Evolutionary conservation across 2,329 filamentous ascomycete genomes (phyloP).

Genomic region (Phialophora macrospora): DNA sequence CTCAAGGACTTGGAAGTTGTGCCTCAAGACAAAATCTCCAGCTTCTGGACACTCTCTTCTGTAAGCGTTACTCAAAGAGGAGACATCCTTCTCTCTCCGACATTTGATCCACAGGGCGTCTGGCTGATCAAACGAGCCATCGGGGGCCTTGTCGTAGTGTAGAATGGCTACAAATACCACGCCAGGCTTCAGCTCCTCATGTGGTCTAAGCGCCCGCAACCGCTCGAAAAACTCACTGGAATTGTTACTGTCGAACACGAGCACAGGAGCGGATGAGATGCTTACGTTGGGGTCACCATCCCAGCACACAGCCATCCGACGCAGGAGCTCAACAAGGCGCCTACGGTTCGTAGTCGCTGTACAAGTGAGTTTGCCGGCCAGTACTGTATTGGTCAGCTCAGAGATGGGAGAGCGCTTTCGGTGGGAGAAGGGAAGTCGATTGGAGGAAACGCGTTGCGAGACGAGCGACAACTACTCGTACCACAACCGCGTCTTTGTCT

Average conservation of each 20-base stretch:
- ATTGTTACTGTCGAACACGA: neutral
- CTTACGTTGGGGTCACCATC: constrained; percentile 4
- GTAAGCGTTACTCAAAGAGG: constrained; percentile 22
- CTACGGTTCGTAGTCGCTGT: neutral
- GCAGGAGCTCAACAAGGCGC: neutral
- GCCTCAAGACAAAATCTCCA: constrained; percentile 20
- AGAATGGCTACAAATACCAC: constrained; percentile 27
- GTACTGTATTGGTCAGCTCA: neutral
- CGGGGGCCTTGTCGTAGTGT: constrained; percentile 19
- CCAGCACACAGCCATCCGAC: neutral
- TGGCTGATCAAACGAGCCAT: neutral
- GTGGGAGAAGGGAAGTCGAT: neutral
- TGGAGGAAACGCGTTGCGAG: neutral
- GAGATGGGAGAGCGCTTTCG: neutral
- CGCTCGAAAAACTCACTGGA: constrained; percentile 21
- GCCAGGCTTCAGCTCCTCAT: constrained; percentile 18
- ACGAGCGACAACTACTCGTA: no score
- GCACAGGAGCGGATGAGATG: no score
- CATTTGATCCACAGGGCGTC: constrained; percentile 27
- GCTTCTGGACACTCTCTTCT: constrained; percentile 16
- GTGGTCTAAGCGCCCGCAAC: constrained; percentile 19
- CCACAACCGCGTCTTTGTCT: neutral
- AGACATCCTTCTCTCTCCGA: constrained; percentile 17
- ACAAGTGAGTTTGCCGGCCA: neutral
- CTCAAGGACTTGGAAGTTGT: constrained; percentile 20